phyloP scores from a whole-genome alignment of 495 filamentous ascomycete genomes.

The Haplographium delicatum region DNA sequence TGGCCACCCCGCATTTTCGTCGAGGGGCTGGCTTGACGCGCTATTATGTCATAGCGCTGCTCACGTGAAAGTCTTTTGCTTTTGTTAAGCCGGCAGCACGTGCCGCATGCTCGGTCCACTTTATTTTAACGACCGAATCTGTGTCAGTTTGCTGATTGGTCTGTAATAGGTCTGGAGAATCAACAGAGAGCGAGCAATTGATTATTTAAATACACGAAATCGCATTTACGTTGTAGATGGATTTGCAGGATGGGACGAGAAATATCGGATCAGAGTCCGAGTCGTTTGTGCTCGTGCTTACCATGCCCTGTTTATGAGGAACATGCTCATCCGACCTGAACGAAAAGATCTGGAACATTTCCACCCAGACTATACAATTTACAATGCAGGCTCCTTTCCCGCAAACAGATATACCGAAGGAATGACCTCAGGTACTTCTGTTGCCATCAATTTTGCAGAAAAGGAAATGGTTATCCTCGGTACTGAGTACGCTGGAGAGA shows the following conservation, averaged over 20 bases:
- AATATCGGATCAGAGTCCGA: slow-evolving; percentile 95
- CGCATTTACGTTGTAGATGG: slow-evolving; percentile 98
- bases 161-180: slow-evolving; percentile 90
- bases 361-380: slow-evolving; percentile 99
- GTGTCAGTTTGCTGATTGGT: slow-evolving; percentile 10
- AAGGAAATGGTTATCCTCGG: slow-evolving; percentile 98
- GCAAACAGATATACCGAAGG: slow-evolving; percentile 97
- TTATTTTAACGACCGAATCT: not conserved
- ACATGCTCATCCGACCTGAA: slow-evolving; percentile 96
- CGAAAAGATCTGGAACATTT: slow-evolving; percentile 90
- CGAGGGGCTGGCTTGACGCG: slow-evolving; percentile 8
- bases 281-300: slow-evolving; percentile 98
- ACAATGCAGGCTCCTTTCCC: slow-evolving; percentile 97
- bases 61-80: not conserved
- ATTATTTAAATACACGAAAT: slow-evolving; percentile 98
- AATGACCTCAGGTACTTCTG: slow-evolving; percentile 92
- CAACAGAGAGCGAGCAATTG: slow-evolving; percentile 96
- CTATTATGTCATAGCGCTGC: slow-evolving; percentile 18
- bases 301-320: slow-evolving; percentile 99
- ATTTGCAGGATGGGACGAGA: slow-evolving; percentile 96
- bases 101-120: not conserved
- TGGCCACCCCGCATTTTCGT: slow-evolving; percentile 18
- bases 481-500: slow-evolving; percentile 98
- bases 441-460: slow-evolving; percentile 82
- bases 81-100: too few species aligned